phyloP scores from a whole-genome alignment of 78 protist species.

The Pigoraptor vietnamica region DNA sequence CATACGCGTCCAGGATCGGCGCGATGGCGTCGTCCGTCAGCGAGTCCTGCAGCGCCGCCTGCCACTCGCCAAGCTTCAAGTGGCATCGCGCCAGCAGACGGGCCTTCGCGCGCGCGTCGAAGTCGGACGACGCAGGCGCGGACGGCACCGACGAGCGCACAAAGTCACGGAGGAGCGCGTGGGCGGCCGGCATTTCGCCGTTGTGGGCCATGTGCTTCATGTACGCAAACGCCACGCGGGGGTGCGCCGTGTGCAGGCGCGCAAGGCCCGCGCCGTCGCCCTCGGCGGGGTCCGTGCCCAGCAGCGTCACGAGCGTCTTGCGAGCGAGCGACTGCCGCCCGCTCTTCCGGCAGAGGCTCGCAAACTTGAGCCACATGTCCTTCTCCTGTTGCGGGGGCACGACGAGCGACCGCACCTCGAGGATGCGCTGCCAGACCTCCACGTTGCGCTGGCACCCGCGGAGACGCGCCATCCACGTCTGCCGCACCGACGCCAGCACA shows the following conservation, averaged over 20 bases:
- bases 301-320: constrained; percentile 49
- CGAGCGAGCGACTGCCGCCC: constrained; percentile 51
- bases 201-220: constrained; percentile 76
- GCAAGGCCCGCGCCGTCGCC: background rate
- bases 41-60: background rate
- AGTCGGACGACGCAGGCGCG: background rate
- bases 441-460: constrained; percentile 69
- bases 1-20: background rate
- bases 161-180: background rate
- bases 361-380: constrained; percentile 77
- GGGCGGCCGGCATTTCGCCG: background rate
- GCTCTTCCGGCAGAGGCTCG: constrained; percentile 74
- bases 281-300: background rate
- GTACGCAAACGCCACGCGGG: constrained; percentile 71
- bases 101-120: background rate
- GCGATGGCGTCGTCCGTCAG: constrained; percentile 9
- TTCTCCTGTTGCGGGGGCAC: constrained; percentile 68
- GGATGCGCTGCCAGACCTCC: constrained; percentile 87
- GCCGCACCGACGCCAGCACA: constrained; percentile 2
- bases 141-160: background rate
- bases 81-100: constrained; percentile 55
- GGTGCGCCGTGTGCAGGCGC: constrained; percentile 32
- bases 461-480: constrained; percentile 77
- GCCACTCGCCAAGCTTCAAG: constrained; percentile 81
- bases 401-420: constrained; percentile 77